A percentile compares a stretch with the other conserved stretches of the same genome.
These are phyloP conservation scores for Cercospora zeae-maydis DNA, from an alignment of 2,329 filamentous ascomycete species.

Conservation along the genomic window DNA sequence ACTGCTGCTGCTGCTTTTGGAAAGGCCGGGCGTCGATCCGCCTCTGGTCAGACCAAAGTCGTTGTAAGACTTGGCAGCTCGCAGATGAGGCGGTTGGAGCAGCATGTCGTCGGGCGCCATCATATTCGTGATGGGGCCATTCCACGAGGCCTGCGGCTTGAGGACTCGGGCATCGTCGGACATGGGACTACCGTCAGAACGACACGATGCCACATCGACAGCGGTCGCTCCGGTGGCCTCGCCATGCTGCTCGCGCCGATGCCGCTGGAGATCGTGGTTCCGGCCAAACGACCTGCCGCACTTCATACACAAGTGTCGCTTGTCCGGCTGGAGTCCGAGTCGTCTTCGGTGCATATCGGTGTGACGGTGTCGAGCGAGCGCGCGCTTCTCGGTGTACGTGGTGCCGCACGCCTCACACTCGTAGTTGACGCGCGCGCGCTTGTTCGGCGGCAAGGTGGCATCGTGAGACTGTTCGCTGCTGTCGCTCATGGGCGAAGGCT, in stretches of 20 bases:
- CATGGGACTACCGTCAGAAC: constrained; percentile 8
- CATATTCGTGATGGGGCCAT: constrained; percentile 9
- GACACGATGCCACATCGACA: constrained; percentile 10
- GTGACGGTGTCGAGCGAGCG: constrained; percentile 29
- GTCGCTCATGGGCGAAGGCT: constrained; percentile 13
- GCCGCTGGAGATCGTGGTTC: constrained; percentile 28
- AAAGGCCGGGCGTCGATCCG: constrained; percentile 7
- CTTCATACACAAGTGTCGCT: constrained; percentile 25
- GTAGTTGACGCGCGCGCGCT: constrained; percentile 16
- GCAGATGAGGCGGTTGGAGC: constrained; percentile 8
- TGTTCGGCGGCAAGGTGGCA: constrained; percentile 11
- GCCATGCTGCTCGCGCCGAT: constrained; percentile 29
- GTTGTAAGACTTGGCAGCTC: constrained; percentile 9
- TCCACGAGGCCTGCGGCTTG: constrained; percentile 6
- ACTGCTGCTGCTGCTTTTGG: constrained; percentile 1
- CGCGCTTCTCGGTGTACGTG: constrained; percentile 30
- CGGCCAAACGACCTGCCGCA: constrained; percentile 28
- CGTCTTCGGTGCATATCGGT: constrained; percentile 28
- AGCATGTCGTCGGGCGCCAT: constrained; percentile 8
- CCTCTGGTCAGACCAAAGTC: constrained; percentile 6
- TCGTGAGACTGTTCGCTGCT: constrained; percentile 14
- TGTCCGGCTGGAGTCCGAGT: constrained; percentile 25
- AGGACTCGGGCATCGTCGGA: background rate
- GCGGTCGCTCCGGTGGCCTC: constrained; percentile 16
- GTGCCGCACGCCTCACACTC: constrained; percentile 18